Conservation (phyloP, 1,284 basidiomycete genomes). For the Termitomyces sp. region DNA sequence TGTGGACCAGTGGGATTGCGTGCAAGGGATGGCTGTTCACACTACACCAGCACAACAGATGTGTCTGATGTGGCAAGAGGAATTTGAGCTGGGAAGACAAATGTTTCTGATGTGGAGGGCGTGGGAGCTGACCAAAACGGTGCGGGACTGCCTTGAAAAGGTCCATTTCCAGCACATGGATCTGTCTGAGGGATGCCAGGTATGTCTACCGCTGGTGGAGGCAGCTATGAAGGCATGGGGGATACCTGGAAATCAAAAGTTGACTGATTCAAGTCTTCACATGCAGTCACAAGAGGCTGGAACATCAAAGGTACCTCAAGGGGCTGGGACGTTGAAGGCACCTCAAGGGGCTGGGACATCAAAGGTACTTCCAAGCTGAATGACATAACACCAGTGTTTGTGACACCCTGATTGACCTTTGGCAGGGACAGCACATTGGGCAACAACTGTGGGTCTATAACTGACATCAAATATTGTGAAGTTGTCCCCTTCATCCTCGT, state of each 20-base stretch:
- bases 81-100: no score
- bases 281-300: no score
- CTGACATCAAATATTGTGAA: background rate
- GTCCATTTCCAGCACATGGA: background rate
- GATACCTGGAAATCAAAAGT: no score
- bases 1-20: background rate
- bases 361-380: background rate
- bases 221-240: background rate
- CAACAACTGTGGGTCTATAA: background rate
- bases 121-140: no score
- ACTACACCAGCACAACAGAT: no score
- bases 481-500: background rate
- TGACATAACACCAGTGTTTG: background rate
- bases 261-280: no score
- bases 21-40: no score
- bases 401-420: background rate
- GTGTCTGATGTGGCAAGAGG: no score
- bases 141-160: no score
- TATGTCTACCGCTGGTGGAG: background rate
- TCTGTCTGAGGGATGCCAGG: background rate
- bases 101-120: no score
- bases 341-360: background rate
- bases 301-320: no score
- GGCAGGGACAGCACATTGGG: background rate
- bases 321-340: no score